A percentile compares a stretch with the other conserved stretches of the same genome.
phyloP scores from a whole-genome alignment of 495 filamentous ascomycete species.

The Cryomyces antarcticus region DNA sequence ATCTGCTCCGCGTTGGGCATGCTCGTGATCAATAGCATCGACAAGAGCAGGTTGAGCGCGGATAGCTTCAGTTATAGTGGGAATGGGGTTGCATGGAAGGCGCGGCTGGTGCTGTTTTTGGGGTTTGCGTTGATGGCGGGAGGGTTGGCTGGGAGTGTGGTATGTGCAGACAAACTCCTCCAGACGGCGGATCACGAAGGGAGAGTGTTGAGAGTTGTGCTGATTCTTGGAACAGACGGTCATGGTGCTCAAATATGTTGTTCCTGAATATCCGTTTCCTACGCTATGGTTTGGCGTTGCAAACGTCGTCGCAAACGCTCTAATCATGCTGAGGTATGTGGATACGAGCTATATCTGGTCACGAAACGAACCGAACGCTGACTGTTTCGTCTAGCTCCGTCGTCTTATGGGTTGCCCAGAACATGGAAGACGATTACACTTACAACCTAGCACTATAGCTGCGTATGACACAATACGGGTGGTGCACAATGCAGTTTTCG shows the following conservation, averaged over 20 bases:
- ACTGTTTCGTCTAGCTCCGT: constrained; percentile 38
- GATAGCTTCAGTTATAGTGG: constrained; percentile 80
- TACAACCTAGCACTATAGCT: constrained; percentile 71
- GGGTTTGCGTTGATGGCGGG: constrained; percentile 90
- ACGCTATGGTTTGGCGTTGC: constrained; percentile 86
- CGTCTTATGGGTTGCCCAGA: constrained; percentile 92
- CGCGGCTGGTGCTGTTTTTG: constrained; percentile 80
- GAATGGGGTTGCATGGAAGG: constrained; percentile 85
- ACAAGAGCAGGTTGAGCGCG: constrained; percentile 69
- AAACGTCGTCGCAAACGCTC: constrained; percentile 70
- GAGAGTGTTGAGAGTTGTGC: not conserved
- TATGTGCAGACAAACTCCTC: constrained; percentile 11
- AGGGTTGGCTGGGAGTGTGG: constrained; percentile 79
- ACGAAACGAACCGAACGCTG: not conserved
- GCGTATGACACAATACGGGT: too few relatives aligned
- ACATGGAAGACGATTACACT: constrained; percentile 97
- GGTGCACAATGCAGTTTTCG: too few relatives aligned
- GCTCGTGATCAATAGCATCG: constrained; percentile 97
- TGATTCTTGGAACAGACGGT: constrained; percentile 32
- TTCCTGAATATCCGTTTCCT: constrained; percentile 55
- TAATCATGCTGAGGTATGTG: constrained; percentile 72
- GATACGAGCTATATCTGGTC: not conserved
- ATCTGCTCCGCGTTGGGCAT: constrained; percentile 89
- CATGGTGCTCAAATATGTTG: constrained; percentile 79
- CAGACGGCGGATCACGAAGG: too few relatives aligned